Evolutionary conservation across 306 rosid genomes (phyloP).

Genomic region (Dryas octopetala): DNA sequence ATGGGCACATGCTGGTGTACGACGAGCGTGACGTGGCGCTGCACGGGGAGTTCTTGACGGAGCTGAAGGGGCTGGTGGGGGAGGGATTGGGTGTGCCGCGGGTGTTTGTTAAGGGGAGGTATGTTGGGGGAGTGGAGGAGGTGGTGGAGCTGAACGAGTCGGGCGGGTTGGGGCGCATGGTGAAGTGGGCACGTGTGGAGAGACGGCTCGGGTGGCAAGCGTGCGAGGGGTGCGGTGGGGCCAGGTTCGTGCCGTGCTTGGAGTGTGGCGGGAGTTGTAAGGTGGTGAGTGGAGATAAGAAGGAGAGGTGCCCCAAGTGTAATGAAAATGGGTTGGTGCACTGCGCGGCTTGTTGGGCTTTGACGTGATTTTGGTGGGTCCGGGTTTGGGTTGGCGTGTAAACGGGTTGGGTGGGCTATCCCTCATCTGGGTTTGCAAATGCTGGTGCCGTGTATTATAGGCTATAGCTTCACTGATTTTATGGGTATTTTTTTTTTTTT

Average conservation of each 20-base stretch:
- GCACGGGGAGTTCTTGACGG: slow-evolving; percentile 61
- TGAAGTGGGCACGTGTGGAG: slow-evolving; percentile 57
- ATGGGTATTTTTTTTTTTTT: not conserved
- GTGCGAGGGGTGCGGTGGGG: slow-evolving; percentile 84
- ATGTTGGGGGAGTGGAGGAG: slow-evolving; percentile 69
- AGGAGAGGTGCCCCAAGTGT: slow-evolving; percentile 58
- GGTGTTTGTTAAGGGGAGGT: slow-evolving; percentile 82
- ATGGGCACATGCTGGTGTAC: slow-evolving; percentile 51
- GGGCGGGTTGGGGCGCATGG: slow-evolving; percentile 56
- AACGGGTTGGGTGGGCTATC: too few relatives aligned
- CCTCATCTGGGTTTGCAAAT: too few relatives aligned
- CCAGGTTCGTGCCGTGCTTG: slow-evolving; percentile 76
- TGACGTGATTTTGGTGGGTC: not conserved
- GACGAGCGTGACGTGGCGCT: slow-evolving; percentile 94
- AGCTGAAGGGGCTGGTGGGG: slow-evolving; percentile 54
- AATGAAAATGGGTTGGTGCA: slow-evolving; percentile 79
- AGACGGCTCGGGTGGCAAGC: slow-evolving; percentile 58
- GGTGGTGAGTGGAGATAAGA: slow-evolving; percentile 35
- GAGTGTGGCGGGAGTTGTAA: slow-evolving; percentile 82
- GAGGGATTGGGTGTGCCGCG: slow-evolving; percentile 52
- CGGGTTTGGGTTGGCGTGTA: too few relatives aligned
- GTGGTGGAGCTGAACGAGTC: slow-evolving; percentile 61
- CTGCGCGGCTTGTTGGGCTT: slow-evolving; percentile 56
- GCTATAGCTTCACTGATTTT: too few relatives aligned
- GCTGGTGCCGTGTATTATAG: too few relatives aligned